Evolutionary conservation across 345 rosid genomes (phyloP), one percentile per base, ranked within the genome.

Genomic region (Noccaea bulbosa): DNA sequence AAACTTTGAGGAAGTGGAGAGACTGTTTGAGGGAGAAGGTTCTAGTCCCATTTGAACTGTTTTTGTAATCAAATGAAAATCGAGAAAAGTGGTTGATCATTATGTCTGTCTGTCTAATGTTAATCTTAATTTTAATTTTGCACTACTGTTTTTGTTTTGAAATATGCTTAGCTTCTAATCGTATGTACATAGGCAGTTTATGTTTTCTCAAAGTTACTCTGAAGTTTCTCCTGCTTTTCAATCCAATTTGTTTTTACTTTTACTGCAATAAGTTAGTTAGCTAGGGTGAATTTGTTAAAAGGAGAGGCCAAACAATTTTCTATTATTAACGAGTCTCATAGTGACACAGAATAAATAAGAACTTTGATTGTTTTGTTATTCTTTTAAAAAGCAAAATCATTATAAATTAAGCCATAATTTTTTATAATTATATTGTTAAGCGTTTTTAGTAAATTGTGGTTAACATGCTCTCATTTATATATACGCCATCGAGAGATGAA

Each of bases 131-230:
- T 60, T 46, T 50, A 40, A 35, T 65, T 51, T 55, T 76, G 55
- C 65, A 55, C 53, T 52, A 67, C 54, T 78, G 75, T 76, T 83
- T 53, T 34, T 53, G 37, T 39, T 39, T 12, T 48, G 4, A 57
- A 40, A 22, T 63, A 56, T 47, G 52, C 7, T 16, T 56, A 56
- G 66, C 34, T 65, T 34, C 9, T 73, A 11, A 32, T 63, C 76
- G 24, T 65, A 67, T 84, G 97, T 82, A 85, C 85, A 91, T 82
- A 84, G 70, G 80, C 84, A 69, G 82, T 75, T 79, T 83, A 67
- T 72, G 80, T 81, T 79, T 65, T 27, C 61, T 53, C 16, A 9
- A 30, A 6, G 30, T 8, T 11, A 8, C 47, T 11, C 57, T 33
- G 17, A 16, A 33, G 11, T 38, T 62, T 48, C 80, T 61, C 55